phyloP scores from a whole-genome alignment of 306 rosid genomes.

The Sechiopsis laciniata region DNA sequence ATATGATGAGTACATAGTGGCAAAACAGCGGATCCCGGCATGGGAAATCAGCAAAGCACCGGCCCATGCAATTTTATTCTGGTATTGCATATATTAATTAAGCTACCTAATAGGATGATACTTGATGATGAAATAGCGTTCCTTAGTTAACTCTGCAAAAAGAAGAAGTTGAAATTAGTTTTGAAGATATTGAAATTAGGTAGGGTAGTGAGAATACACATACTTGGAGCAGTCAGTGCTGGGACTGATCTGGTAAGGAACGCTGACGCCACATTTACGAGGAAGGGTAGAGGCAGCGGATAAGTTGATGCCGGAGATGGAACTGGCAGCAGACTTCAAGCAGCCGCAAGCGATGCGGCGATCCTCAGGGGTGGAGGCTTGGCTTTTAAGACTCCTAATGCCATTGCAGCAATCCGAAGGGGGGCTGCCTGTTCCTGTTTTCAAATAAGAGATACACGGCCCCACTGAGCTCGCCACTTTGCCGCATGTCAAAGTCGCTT shows the following conservation, averaged over 20 bases:
- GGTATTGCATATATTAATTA: too few species aligned
- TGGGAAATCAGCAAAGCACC: too few species aligned
- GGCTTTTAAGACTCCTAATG: slow-evolving; percentile 22
- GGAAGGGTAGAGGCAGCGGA: slow-evolving; percentile 30
- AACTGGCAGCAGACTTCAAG: slow-evolving; percentile 36
- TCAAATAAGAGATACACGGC: slow-evolving; percentile 37
- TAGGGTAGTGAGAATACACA: background rate
- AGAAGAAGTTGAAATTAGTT: too few species aligned
- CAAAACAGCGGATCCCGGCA: too few species aligned
- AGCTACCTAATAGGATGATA: too few species aligned
- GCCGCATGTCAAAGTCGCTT: slow-evolving; percentile 33
- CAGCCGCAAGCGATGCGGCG: slow-evolving; percentile 49
- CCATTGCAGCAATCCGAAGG: slow-evolving; percentile 42
- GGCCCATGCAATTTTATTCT: too few species aligned
- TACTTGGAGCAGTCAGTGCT: slow-evolving; percentile 51
- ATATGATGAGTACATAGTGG: too few species aligned
- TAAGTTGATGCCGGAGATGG: slow-evolving; percentile 19
- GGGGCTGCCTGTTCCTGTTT: slow-evolving; percentile 18
- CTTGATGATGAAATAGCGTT: too few species aligned
- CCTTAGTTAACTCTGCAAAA: too few species aligned
- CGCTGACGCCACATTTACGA: slow-evolving; percentile 34
- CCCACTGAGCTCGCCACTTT: slow-evolving; percentile 26
- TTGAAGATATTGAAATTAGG: too few species aligned
- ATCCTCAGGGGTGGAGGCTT: slow-evolving; percentile 44
- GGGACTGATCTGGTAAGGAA: slow-evolving; percentile 61